Evolutionary conservation across 208 protist species (phyloP), one percentile per base, ranked within the genome.

Genomic region (Lotmaria passim): DNA sequence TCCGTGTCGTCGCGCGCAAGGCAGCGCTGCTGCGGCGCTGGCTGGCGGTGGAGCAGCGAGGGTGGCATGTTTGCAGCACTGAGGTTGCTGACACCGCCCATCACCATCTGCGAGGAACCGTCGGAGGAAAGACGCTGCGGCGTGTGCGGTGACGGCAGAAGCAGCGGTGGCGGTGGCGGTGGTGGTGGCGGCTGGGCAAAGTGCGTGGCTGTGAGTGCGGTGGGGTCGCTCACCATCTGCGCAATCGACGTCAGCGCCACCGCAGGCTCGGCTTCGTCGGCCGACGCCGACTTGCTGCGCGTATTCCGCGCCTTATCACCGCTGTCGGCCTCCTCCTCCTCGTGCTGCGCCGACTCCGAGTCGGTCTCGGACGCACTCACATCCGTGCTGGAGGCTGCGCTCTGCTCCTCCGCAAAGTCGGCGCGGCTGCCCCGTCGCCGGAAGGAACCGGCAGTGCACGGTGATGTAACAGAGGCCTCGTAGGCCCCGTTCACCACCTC

Each of bases 301-400:
- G 34, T 38, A 21, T 19, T 23, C 28, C 34, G 17, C 30, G 14
- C 6, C 39, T 64, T 19, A 36, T 67, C 57, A 3, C 7, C 57
- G 2, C 44, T 57, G n/a, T 73, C 59, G 12, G 7, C 51, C 8
- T 51, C 52, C n/a, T 51, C 57, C n/a, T n/a, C 69, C 30, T 80
- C 69, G 44, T 19, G 39, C 23, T 34, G 24, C 0, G 68, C 73
- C 28, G 65, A 70, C 1, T 89, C 80, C 10, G 38, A 68, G 39
- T 78, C 81, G 23, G 79, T 86, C 51, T 84, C 79, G 0, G 79
- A 86, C 15, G 75, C 79, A 28, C 73, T 84, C n/a, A 82, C 57
- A 39, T 81, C 79, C 1, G 82, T 88, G 65, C 85, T 91, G 15
- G 72, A 84, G 21, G 74, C 82, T 12, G 68, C 79, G 38, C 78